Percentiles rank a stretch among this genome's conserved stretches.
Evolutionary conservation across 2,329 filamentous ascomycete genomes (phyloP).

Genomic region (Scedosporium minutisporum): DNA sequence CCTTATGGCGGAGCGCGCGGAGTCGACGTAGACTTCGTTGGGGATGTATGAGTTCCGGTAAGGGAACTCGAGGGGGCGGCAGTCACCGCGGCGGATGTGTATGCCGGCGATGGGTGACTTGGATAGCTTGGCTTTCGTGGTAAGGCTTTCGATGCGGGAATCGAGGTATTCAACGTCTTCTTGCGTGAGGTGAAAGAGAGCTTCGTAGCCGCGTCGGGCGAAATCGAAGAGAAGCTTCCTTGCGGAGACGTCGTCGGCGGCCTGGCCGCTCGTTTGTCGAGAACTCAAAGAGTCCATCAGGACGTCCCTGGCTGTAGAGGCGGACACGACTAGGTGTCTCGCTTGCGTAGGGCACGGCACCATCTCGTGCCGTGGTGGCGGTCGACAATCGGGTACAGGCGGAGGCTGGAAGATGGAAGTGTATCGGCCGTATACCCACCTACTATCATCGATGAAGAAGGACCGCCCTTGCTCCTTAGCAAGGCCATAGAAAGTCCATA

Average conservation of each 20-base stretch:
- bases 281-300: constrained; percentile 33
- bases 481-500: constrained; percentile 79
- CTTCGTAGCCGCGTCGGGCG: constrained; percentile 60
- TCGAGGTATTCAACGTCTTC: constrained; percentile 59
- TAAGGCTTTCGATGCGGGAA: constrained; percentile 46
- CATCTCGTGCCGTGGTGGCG: constrained; percentile 65
- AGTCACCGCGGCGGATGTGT: constrained; percentile 73
- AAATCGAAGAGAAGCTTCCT: constrained; percentile 58
- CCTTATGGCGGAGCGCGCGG: constrained; percentile 43
- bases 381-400: constrained; percentile 54
- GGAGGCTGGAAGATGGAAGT: constrained; percentile 61
- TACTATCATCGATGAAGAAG: constrained; percentile 78
- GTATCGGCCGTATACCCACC: constrained; percentile 75
- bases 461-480: constrained; percentile 62
- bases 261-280: constrained; percentile 34
- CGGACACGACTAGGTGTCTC: constrained; percentile 64
- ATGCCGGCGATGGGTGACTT: constrained; percentile 47
- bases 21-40: constrained; percentile 54
- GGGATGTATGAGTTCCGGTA: constrained; percentile 73
- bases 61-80: constrained; percentile 66
- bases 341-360: constrained; percentile 71
- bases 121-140: constrained; percentile 16
- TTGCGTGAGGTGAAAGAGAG: constrained; percentile 58
- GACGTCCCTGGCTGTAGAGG: constrained; percentile 53
- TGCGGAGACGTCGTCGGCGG: constrained; percentile 12